Evolutionary conservation across 257 asterid species (phyloP).

Genomic region (Nicotiana tabacum): DNA sequence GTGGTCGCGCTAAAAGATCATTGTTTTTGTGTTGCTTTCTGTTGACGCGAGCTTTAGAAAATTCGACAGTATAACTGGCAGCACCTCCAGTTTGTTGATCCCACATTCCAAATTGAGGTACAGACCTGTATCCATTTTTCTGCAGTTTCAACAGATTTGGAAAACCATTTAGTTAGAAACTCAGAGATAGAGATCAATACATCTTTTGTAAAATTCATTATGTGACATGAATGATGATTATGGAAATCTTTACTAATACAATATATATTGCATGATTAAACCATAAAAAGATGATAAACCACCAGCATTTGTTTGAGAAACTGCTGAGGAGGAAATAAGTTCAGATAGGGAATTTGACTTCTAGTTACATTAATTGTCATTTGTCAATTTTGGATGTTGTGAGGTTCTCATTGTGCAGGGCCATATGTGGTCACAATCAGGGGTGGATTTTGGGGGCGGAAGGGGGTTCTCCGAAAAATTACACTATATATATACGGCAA

Average conservation of each 20-base stretch:
- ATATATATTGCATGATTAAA: not conserved
- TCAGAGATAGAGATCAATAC: not conserved
- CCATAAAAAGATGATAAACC: not conserved
- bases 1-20: slow-evolving; percentile 7
- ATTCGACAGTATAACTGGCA: slow-evolving; percentile 3
- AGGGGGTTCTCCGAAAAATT: no score
- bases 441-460: no score
- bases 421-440: no score
- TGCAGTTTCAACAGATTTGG: not conserved
- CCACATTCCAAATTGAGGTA: slow-evolving; percentile 14
- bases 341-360: not conserved
- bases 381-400: no score
- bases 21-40: slow-evolving; percentile 6
- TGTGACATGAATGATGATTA: not conserved
- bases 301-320: not conserved
- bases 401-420: no score
- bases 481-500: no score
- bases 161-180: not conserved
- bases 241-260: not conserved
- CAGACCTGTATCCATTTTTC: slow-evolving; percentile 10
- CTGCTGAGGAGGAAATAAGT: not conserved
- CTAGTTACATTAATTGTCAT: not conserved
- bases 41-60: slow-evolving; percentile 4
- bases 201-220: not conserved
- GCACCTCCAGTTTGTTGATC: slow-evolving; percentile 1